Evolutionary conservation across 352 stramenopile genomes (phyloP), one percentile per base, ranked within the genome.

Genomic region (Phytophthora brassicae): DNA sequence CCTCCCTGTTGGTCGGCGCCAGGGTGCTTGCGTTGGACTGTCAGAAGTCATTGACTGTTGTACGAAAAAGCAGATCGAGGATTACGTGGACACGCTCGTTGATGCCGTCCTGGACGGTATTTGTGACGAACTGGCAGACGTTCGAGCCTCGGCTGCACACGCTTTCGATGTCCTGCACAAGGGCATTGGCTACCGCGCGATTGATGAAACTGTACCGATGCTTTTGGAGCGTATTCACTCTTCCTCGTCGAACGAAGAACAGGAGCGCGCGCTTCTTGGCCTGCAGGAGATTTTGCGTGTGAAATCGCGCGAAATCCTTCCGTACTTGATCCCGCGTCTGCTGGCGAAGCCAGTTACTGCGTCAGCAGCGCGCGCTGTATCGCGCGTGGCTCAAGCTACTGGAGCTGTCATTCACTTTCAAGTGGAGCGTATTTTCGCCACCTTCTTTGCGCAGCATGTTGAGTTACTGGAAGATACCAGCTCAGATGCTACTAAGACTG

Each of bases 21-120:
- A 98, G 64, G 98, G 98, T 55, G 97, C 98, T 24, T 99, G 97
- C 75, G 88, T 99, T 31, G 98, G 98, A 56, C 81, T 99, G 41
- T 83, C 97, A 8, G 97, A 99, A 81, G 92, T 99, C 36, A 98
- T 99, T 52, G 86, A 95, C 48, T 98, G 94, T 68, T 98, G 96
- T 24, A 98, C 86, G 33, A 98, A 98, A 72, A 96, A 97, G 43
- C 86, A 94, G 61, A 92, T 99, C 46, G 88, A 98, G 43, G 96
- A 98, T 57, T 99, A 98, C 69, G 88, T 99, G 41, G 88, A 94
- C 57, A 98, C 96, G 46, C 85, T 99, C 41, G 90, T 99, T 22
- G 90, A 97, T 67, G 95, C 97, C 13, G 81, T 99, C n/a, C 86
- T 99, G 74, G 93, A 99, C 64, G 97, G 97, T 13, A 74, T 99